Evolutionary conservation across 805 yeast species (phyloP), one percentile per base, ranked within the genome.

Genomic region (Candida chauliodis): DNA sequence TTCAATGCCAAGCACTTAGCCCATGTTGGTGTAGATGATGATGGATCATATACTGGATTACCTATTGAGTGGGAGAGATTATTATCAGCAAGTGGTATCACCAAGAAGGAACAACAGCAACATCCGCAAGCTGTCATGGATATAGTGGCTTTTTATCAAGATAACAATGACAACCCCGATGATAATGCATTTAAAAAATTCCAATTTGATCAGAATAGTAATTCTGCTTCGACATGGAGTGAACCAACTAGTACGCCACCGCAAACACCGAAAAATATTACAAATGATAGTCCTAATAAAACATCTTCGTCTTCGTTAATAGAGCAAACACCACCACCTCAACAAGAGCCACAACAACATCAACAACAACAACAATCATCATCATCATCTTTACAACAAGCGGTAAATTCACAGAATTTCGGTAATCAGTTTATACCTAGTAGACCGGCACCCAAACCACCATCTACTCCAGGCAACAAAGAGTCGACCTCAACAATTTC

Each of bases 51-150:
- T 57, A 87, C 93, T 1, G 98, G 97, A 2, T 67, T 93, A 30
- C 99, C 99, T 0, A 81, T 78, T 20, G 95, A 88, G 52, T 93
- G 99, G 99, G 88, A 88, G 45, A 75, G 78, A 45, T 69, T 90
- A 24, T 70, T 93, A 37, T 74, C 82, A 9, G 85, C 93, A 2
- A 84, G 89, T 51, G 96, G 96, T 37, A 89, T 93, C 42, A 79
- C 96, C 5, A 79, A 76, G 46, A 84, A 78, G 46, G 99, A 93
- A 52, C 95, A 88, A 63, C 81, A 82, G 55, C 85, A 83, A 44
- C 87, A 93, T 59, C 96, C 97, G 2, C 90, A 87, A 58, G 96
- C 96, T 1, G 95, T 93, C 4, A 84, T 84, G 73, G 95, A 88
- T 52, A 89, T 86, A 43, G 88, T 88, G 19, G 88, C 86, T 30